Base-by-base conservation (phyloP, 495 filamentous ascomycete species). In the Staphylotrichum tortipilum region DNA sequence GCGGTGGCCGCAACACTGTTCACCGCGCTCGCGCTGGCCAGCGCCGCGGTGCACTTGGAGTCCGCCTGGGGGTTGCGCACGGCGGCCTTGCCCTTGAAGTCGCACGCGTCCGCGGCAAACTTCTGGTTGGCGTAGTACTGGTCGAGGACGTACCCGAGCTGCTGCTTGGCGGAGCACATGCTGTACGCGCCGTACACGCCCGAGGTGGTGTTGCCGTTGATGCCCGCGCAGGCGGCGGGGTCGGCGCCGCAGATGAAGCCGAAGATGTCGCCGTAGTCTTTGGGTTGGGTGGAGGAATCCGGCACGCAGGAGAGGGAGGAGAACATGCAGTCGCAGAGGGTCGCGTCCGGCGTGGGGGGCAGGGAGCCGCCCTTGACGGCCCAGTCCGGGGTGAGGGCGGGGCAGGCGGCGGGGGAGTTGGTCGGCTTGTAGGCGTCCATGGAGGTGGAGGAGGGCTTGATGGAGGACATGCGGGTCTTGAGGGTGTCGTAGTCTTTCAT, bases 181-280 rank as follows among this genome's bases (percentile, higher is more conserved):
- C 82, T 80, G 72, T 89, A 97, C 6, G 87, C 82, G 42, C 92
- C 92, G 65, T 94, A 98, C 19, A 71, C 71, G 42, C 89, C 92
- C 18, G 75, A 79, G 42, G 78, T 80, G 12, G 72, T 76, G 64
- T 96, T 87, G 55, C 75, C 69, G 37, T 65, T 65, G 63, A 97
- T 83, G 34, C 88, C 90, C 7, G 65, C 67, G 70, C 92, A 95
- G 3, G 64, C 61, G 23, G 57, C 56, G 9, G 41, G 44, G 49
- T 74, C 70, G 49, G 75, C 70, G 29, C 67, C 75, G 68, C 92
- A 98, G 61, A 96, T 76, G 47, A 71, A 75, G 58, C 70, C 73
- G 68, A 97, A 94, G 37, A 94, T 77, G 2, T 71, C 68, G 26
- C 73, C 75, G 60, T 78, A 84, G 35, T 81, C 72, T 41, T 74